Base-by-base conservation (phyloP, 2,329 filamentous ascomycete genomes). In the Colletotrichum orbiculare region DNA sequence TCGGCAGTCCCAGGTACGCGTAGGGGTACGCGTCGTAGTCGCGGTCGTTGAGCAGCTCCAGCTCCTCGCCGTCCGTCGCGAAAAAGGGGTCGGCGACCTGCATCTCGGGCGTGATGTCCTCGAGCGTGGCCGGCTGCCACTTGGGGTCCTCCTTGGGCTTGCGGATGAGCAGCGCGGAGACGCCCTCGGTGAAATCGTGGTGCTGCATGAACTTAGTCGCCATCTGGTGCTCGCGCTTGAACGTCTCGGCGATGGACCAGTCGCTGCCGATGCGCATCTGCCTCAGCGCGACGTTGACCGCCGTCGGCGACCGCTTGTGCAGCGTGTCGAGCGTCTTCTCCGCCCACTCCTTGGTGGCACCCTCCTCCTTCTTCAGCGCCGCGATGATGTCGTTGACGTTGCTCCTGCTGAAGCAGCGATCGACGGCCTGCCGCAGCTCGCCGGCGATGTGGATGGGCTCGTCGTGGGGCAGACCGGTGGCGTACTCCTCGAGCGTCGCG, bases 181-280 rank as follows among this genome's bases (percentile, higher is more conserved):
- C 95, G 58, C 96, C 96, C 79, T 97, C 93, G 47, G 89, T 89
- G 74, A 99, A 99, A 78, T 99, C 96, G 5, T 88, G 91, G 76
- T 96, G 91, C 61, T 85, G 84, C 95, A 99, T 98, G 82, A 99
- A 98, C 68, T 89, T 87, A 64, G 85, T 82, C 2, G 95, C 94
- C 65, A 99, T 93, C 73, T 91, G 85, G 78, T 96, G 87, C 81
- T 99, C 96, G 68, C 89, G 89, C 74, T 89, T 83, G 84, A 98
- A 99, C 1, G 95, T 89, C 78, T 97, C 87, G 13, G 86, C 82
- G 72, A 99, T 97, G 68, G 85, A 84, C 96, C 96, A 98, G 39
- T 82, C 74, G 70, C 81, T 80, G 66, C 92, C 93, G 53, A 91
- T 78, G 69, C 89, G 90, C 87, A 98, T 91, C 81, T 97, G 93